Conservation (phyloP, 495 filamentous ascomycete genomes). For the Aspergillus sparsus region DNA sequence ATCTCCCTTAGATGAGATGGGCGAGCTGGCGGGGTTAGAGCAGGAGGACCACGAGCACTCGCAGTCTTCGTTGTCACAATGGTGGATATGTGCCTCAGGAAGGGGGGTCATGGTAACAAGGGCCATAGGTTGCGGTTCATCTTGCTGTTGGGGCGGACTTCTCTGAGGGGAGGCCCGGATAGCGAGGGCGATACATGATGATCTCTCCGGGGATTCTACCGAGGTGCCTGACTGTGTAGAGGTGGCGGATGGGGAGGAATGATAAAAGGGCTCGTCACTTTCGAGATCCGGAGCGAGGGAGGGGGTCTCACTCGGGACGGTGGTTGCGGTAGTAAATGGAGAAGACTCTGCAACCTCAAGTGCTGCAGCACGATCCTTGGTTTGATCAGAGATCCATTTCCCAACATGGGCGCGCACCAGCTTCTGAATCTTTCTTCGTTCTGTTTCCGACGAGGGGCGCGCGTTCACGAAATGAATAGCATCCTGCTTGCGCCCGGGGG, state of each 20-base stretch:
- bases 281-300: background rate
- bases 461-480: slow-evolving; percentile 46
- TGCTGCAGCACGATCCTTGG: slow-evolving; percentile 32
- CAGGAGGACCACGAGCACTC: background rate
- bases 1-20: slow-evolving; percentile 4
- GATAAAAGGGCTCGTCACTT: slow-evolving; percentile 1
- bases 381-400: slow-evolving; percentile 46
- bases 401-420: slow-evolving; percentile 45
- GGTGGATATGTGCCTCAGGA: background rate
- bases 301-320: background rate
- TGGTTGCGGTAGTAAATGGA: background rate
- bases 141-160: background rate
- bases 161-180: background rate
- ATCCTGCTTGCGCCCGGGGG: slow-evolving; percentile 28
- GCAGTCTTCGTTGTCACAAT: slow-evolving; percentile 6
- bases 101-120: background rate
- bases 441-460: slow-evolving; percentile 37
- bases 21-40: slow-evolving; percentile 12
- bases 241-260: background rate
- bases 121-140: background rate
- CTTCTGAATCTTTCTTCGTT: slow-evolving; percentile 34
- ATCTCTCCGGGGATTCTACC: background rate
- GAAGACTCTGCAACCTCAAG: slow-evolving; percentile 3
- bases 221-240: background rate
- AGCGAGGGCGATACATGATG: background rate